phyloP scores from a whole-genome alignment of 148 eudicot genomes.

The Vaccinium corymbosum region DNA sequence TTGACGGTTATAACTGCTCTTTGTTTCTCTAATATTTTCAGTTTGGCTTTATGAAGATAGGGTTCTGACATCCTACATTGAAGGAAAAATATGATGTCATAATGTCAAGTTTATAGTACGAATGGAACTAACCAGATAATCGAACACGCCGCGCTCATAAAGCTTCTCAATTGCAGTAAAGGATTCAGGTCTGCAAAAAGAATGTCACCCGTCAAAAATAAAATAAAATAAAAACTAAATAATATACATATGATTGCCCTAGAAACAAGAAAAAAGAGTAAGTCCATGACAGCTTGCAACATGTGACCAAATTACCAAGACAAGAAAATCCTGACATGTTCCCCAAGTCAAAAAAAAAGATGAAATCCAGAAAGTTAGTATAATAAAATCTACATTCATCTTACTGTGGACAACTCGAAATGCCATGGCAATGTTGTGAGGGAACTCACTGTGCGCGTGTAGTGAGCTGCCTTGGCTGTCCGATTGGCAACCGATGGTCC shows the following conservation, averaged over 20 bases:
- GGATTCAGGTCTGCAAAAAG: not conserved
- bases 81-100: not conserved
- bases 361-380: not conserved
- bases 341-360: not conserved
- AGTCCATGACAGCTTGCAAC: not conserved
- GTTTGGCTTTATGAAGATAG: not conserved
- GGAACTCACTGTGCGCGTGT: too few relatives aligned
- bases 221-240: not conserved
- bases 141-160: conserved; percentile 1
- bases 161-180: conserved; percentile 11
- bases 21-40: not conserved
- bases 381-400: not conserved
- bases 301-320: not conserved
- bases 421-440: too few relatives aligned
- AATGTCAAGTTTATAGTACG: not conserved
- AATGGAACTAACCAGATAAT: conserved; percentile 9
- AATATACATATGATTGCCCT: not conserved
- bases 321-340: not conserved
- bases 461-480: too few relatives aligned
- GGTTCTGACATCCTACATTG: not conserved
- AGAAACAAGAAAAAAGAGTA: not conserved
- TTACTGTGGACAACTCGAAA: too few relatives aligned
- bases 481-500: too few relatives aligned
- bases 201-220: not conserved
- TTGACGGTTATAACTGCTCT: not conserved